Evolutionary conservation across 2,329 filamentous ascomycete genomes (phyloP).

Genomic region (Clarireedia homoeocarpa): DNA sequence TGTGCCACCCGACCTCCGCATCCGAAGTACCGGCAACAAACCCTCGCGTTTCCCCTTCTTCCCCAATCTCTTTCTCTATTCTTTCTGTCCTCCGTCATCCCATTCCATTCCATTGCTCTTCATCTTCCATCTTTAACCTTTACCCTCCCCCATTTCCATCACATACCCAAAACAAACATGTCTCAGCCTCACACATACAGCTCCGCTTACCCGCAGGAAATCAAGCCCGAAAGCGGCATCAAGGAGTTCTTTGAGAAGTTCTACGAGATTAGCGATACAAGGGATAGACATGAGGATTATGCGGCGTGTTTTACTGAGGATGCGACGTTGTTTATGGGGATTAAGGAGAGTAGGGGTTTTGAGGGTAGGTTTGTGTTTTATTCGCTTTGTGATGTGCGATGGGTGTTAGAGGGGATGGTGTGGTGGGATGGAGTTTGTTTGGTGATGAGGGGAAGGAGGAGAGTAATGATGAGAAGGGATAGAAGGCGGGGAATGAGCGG

Average conservation of each 20-base stretch:
- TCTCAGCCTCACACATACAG: too few relatives aligned
- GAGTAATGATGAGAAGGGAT: background rate
- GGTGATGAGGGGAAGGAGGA: background rate
- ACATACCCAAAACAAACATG: too few relatives aligned
- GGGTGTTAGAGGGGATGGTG: background rate
- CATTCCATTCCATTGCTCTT: too few relatives aligned
- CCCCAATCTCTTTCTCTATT: too few relatives aligned
- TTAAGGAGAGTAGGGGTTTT: background rate
- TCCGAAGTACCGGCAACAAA: too few relatives aligned
- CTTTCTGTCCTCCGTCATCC: too few relatives aligned
- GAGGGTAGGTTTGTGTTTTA: slow-evolving; percentile 17
- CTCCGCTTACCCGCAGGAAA: too few relatives aligned
- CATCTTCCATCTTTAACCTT: too few relatives aligned
- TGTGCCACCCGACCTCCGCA: too few relatives aligned
- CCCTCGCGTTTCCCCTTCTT: too few relatives aligned
- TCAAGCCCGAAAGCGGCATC: slow-evolving; percentile 42
- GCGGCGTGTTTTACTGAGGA: slow-evolving; percentile 25
- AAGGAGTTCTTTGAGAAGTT: slow-evolving; percentile 61
- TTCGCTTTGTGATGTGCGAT: background rate
- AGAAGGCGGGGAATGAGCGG: too few relatives aligned
- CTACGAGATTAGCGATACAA: slow-evolving; percentile 44
- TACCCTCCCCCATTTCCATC: too few relatives aligned
- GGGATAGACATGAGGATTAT: slow-evolving; percentile 40
- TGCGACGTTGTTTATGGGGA: background rate
- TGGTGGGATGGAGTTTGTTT: background rate